phyloP scores from a whole-genome alignment of 2,329 filamentous ascomycete genomes.

The Aspergillus bombycis region DNA sequence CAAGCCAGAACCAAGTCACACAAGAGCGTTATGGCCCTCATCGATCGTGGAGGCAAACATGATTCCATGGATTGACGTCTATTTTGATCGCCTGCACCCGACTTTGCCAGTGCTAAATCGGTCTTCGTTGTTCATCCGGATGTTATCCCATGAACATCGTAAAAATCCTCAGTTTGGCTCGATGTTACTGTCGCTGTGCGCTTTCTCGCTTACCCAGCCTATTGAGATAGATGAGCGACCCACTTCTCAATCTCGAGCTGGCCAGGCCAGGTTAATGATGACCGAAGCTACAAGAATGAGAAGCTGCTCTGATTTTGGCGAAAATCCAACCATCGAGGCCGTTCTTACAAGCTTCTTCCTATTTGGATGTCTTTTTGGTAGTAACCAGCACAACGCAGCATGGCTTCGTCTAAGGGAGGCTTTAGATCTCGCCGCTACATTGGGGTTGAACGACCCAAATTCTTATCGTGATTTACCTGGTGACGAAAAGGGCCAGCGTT shows the following conservation, averaged over 20 bases:
- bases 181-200: conserved; percentile 47
- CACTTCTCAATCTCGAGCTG: conserved; percentile 37
- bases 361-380: conserved; percentile 70
- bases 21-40: conserved; percentile 40
- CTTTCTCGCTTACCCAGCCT: conserved; percentile 49
- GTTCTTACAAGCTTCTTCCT: conserved; percentile 74
- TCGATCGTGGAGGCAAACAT: conserved; percentile 46
- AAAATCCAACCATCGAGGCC: conserved; percentile 45
- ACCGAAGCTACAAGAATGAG: conserved; percentile 49
- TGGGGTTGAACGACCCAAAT: conserved; percentile 44
- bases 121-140: conserved; percentile 45
- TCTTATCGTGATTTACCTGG: conserved; percentile 41
- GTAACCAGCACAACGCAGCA: conserved; percentile 74
- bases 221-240: conserved; percentile 48
- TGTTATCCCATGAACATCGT: conserved; percentile 48
- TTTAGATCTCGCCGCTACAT: conserved; percentile 44
- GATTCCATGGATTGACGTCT: conserved; percentile 48
- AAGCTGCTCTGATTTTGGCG: conserved; percentile 45
- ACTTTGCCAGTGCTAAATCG: conserved; percentile 47
- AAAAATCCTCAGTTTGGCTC: conserved; percentile 47
- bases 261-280: conserved; percentile 47
- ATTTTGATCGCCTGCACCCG: conserved; percentile 49
- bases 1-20: conserved; percentile 24
- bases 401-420: conserved; percentile 80
- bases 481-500: conserved; percentile 44